These are phyloP conservation scores for Pterocarpus macrocarpus DNA, from an alignment of 306 rosid species.

Conservation along the genomic window DNA sequence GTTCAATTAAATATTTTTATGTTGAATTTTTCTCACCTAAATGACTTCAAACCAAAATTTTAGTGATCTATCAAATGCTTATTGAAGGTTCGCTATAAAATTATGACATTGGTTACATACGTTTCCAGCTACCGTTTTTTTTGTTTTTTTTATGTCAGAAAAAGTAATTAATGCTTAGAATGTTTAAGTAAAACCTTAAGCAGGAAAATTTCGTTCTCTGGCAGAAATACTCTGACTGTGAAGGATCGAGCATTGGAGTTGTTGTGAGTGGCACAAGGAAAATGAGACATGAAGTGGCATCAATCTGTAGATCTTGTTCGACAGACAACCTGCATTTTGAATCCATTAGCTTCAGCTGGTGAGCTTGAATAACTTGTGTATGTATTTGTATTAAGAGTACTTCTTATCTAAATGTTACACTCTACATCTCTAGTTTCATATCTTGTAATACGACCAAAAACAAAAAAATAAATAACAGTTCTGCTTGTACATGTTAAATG, in stretches of 20 bases:
- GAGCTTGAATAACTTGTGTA: neutral
- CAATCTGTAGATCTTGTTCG: slow-evolving; percentile 50
- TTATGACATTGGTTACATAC: neutral
- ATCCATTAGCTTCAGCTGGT: slow-evolving; percentile 67
- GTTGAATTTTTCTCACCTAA: slow-evolving; percentile 8
- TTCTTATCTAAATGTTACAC: neutral
- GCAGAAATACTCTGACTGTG: slow-evolving; percentile 52
- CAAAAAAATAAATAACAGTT: neutral
- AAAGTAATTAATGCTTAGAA: neutral
- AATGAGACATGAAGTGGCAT: slow-evolving; percentile 67
- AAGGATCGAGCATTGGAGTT: slow-evolving; percentile 62
- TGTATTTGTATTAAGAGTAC: neutral
- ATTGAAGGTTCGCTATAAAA: neutral
- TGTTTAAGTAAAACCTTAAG: slow-evolving; percentile 8
- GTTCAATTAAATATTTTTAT: neutral
- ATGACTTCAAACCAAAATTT: slow-evolving; percentile 17
- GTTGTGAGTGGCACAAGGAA: slow-evolving; percentile 63
- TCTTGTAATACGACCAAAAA: neutral
- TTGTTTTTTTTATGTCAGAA: neutral
- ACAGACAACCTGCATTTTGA: slow-evolving; percentile 51
- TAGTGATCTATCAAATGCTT: neutral
- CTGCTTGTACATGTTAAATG: neutral
- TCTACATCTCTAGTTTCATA: neutral
- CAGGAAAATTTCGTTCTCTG: slow-evolving; percentile 15
- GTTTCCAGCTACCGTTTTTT: slow-evolving; percentile 1